Percentiles rank a stretch among this genome's conserved stretches.
phyloP scores from a whole-genome alignment of 1,284 basidiomycete species.

The Hypsizygus ulmarius region DNA sequence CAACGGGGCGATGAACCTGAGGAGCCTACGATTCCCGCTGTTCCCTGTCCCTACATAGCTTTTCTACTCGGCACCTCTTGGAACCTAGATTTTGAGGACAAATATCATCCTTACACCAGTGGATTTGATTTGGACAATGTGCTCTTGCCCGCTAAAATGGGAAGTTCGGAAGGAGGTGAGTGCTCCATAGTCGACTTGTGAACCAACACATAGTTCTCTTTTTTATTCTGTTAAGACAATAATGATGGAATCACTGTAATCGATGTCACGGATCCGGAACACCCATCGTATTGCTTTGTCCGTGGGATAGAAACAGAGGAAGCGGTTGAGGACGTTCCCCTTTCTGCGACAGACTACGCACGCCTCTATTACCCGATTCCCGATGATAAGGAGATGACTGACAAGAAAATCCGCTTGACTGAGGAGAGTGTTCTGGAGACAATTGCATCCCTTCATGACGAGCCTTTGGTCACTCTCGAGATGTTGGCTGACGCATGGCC shows the following conservation, averaged over 20 bases:
- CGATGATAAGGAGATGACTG: slow-evolving; percentile 2
- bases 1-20: slow-evolving; percentile 11
- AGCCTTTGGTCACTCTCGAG: slow-evolving; percentile 2
- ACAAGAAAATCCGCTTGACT: slow-evolving; percentile 1
- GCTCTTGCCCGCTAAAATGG: slow-evolving; percentile 25
- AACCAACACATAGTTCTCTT: neutral
- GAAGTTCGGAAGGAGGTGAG: slow-evolving; percentile 29
- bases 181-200: neutral
- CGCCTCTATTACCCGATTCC: slow-evolving; percentile 26
- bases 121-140: slow-evolving; percentile 13
- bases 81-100: slow-evolving; percentile 20
- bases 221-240: slow-evolving; percentile 30
- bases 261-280: slow-evolving; percentile 36
- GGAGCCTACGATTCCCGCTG: slow-evolving; percentile 16
- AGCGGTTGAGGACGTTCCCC: slow-evolving; percentile 12
- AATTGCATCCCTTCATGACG: slow-evolving; percentile 5
- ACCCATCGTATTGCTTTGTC: slow-evolving; percentile 35
- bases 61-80: slow-evolving; percentile 26
- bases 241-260: slow-evolving; percentile 41
- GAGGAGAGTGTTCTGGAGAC: slow-evolving; percentile 15
- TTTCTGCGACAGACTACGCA: slow-evolving; percentile 31
- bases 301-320: slow-evolving; percentile 1
- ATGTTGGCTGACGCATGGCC: slow-evolving; percentile 16
- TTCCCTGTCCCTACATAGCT: slow-evolving; percentile 32
- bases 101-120: slow-evolving; percentile 9